Conservation (phyloP, 2,329 filamentous ascomycete genomes). For the Microdochium paspali region DNA sequence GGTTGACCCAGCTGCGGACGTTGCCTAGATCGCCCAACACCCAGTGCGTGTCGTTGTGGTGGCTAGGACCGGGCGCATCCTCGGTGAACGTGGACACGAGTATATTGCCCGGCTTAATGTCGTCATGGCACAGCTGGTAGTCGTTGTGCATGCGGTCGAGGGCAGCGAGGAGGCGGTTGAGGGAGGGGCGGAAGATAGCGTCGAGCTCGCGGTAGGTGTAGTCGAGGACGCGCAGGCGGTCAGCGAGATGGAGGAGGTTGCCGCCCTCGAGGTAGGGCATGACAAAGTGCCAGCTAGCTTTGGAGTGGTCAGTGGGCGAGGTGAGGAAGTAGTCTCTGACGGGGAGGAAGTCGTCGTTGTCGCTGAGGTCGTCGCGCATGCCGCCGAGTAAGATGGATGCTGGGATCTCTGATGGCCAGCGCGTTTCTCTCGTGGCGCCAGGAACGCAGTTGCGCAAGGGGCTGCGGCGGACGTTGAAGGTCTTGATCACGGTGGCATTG, state of each 20-base stretch:
- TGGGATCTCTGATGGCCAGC: constrained; percentile 20
- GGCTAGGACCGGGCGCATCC: neutral
- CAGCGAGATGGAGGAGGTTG: constrained; percentile 14
- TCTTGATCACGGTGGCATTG: constrained; percentile 18
- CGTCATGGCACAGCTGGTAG: constrained; percentile 19
- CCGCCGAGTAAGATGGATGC: constrained; percentile 19
- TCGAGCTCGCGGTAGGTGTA: constrained; percentile 15
- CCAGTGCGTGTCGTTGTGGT: constrained; percentile 13
- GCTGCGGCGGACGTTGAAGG: constrained; percentile 13
- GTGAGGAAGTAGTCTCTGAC: constrained; percentile 20
- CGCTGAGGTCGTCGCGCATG: constrained; percentile 1
- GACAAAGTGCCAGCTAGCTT: constrained; percentile 17
- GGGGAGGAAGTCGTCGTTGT: constrained; percentile 13
- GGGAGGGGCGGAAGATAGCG: constrained; percentile 15
- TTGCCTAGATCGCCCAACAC: constrained; percentile 19
- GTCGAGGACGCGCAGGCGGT: constrained; percentile 9
- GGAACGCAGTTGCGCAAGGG: constrained; percentile 22
- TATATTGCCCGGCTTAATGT: constrained; percentile 22
- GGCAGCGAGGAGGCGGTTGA: constrained; percentile 15
- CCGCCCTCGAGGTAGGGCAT: constrained; percentile 16
- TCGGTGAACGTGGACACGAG: constrained; percentile 10
- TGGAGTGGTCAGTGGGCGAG: constrained; percentile 4
- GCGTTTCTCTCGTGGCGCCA: neutral
- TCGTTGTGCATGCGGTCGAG: constrained; percentile 15
- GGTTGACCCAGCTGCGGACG: constrained; percentile 16